Evolutionary conservation across 345 rosid genomes (phyloP), one percentile per base, ranked within the genome.

Genomic region (Linum tenue): DNA sequence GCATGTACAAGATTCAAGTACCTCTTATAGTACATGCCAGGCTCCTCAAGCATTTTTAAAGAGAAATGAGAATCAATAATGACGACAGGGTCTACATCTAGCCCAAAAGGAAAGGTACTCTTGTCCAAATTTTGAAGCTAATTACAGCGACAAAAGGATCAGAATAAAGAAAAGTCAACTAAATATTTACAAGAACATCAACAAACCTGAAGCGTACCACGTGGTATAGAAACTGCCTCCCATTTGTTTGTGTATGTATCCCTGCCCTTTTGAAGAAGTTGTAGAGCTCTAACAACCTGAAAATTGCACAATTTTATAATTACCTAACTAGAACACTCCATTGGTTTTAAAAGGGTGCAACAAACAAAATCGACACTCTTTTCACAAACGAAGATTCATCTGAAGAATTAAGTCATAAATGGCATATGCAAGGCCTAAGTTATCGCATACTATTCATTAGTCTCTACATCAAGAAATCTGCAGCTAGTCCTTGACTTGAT

Each of bases 201-300:
- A 77, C 95, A 79, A 73, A 92, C 98, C 97, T 92, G 97, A 71
- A 92, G 97, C 39, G 98, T 89, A 68, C 98, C 98, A 67, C 98
- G 95, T 61, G 94, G 90, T 68, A 92, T 84, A 67, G 80, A 76
- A 74, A 87, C 84, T 66, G 82, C 84, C 74, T 80, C 83, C 85
- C 91, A 89, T 69, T 81, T 82, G 60, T 81, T 69, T 41, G 44
- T 56, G 72, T 80, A 68, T 35, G 80, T 77, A 64, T 79, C 85
- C 56, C 79, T 80, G 40, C 85, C 81, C 66, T 69, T 70, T 74
- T 83, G 98, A 65, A 87, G 81, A 80, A 81, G 78, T 62, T 64
- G 72, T 67, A 92, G 74, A 48, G 97, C 97, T 78, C 97, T 84
- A 65, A 92, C 96, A 70, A 87, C 97, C 98, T 92, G 82, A 59